A percentile compares a stretch with the other conserved stretches of the same genome.
These are phyloP conservation scores for Asterophora lycoperdoides DNA, from an alignment of 768 basidiomycete species.

Conservation along the genomic window DNA sequence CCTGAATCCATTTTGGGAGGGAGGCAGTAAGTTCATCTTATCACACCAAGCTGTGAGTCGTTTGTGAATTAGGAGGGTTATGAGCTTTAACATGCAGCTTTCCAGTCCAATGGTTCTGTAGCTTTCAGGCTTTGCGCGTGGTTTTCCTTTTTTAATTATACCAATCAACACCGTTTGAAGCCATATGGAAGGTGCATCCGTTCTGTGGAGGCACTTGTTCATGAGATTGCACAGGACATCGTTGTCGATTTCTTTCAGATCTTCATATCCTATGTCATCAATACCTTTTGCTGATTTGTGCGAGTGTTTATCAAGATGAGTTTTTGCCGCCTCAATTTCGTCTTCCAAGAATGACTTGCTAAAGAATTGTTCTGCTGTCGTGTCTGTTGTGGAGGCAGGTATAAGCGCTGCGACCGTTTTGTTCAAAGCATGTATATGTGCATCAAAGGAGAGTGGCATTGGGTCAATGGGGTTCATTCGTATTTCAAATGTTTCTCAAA, in stretches of 20 bases:
- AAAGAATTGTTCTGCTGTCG: too few species aligned
- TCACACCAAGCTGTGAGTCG: conserved; percentile 9
- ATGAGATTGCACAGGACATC: conserved; percentile 10
- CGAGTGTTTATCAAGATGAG: too few species aligned
- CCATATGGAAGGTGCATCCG: conserved; percentile 15
- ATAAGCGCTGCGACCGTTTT: too few species aligned
- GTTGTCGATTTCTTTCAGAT: conserved; percentile 2
- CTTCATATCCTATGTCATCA: too few species aligned
- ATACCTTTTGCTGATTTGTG: too few species aligned
- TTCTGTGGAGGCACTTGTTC: conserved; percentile 11
- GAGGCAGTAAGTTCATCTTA: not conserved
- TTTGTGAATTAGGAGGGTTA: conserved; percentile 22
- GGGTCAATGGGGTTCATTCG: too few species aligned
- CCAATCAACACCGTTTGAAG: conserved; percentile 14
- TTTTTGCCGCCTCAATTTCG: too few species aligned
- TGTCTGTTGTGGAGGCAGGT: too few species aligned
- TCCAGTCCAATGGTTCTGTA: conserved; percentile 27
- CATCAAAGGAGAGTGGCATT: too few species aligned
- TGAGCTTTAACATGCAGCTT: conserved; percentile 23
- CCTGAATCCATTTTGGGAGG: conserved; percentile 18
- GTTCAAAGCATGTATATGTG: too few species aligned
- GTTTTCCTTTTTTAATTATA: conserved; percentile 20
- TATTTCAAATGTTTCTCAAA: too few species aligned
- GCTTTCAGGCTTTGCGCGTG: conserved; percentile 15
- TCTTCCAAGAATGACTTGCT: too few species aligned